Evolutionary conservation across 768 basidiomycete genomes (phyloP), one percentile per base, ranked within the genome.

Genomic region (Galerina sulciceps): DNA sequence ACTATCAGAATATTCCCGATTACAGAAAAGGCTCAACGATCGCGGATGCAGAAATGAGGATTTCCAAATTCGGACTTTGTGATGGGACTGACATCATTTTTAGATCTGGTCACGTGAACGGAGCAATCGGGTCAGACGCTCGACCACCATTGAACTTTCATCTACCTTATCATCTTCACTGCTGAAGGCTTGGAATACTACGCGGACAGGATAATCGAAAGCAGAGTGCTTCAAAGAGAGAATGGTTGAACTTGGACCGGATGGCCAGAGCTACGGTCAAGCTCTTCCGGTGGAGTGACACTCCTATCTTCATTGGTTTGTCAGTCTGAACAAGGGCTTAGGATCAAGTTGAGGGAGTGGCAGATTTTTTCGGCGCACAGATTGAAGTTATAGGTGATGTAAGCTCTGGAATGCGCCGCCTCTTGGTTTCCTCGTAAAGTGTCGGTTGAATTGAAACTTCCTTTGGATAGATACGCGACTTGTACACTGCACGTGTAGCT

Each of bases 331-430:
- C 41, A 42, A 18, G 11, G 15, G 11, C 14, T 13, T 65, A 92
- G 90, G 90, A 91, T 67, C 90, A 91, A 76, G 85, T 89, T 17
- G 88, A 91, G 49, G 77, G 81, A 53, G 83, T 92, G 57, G 73
- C 81, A 10, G 69, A 66, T 22, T 67, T 85, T 14, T 84, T 88
- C 62, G 85, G 89, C 62, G 77, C 82, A 17, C 88, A 91, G 67
- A 76, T 91, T n/a, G 84, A 81, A 61, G 69, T 88, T 18, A 75
- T 90, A 53, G 71, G 70, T 58, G 89, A 91, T 77, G 90, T 90
- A 70, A 68, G 86, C 55, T 43, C 23, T 52, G 42, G n/a, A 35
- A 17, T 20, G 34, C 3, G 9, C 45, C 3, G 9, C 45, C 40
- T 63, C 14, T 35, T 50, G 22, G 37, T 20, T 34, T 38, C 20